Base-by-base conservation (phyloP, 2,329 filamentous ascomycete genomes). In the Fusarium caatingaense region DNA sequence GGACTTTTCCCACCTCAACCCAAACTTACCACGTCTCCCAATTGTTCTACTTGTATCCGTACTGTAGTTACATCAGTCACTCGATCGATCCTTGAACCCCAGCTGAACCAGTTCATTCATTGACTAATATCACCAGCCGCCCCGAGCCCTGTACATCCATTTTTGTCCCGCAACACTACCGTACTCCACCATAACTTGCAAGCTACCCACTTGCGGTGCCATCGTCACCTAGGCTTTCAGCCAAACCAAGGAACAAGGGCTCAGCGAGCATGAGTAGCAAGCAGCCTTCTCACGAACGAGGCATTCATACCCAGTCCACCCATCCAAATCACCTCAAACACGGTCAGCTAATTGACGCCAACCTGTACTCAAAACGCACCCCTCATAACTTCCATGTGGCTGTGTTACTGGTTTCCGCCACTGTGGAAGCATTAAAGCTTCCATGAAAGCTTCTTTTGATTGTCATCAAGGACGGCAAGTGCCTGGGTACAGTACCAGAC, bases 401-500 rank as follows among this genome's bases (percentile, higher is more conserved):
- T 48, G 41, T 27, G 57, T 41, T 57, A n/a, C 45, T 58, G 32
- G 20, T 40, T 37, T 56, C 47, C 48, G 54, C 54, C 59, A 62
- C 50, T 50, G 25, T 41, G 20, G 42, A 42, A 64, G 56, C 56
- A 62, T 13, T 51, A 34, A 51, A 27, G 23, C 56, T 56, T 61
- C 54, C 58, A 45, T 48, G 50, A 53, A 74, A 74, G 50, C 63
- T 72, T 59, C 50, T 40, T 51, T n/a, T 20, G 21, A 18, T 47
- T 18, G 8, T 41, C 13, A 18, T 45, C 12, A 20, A 30, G 45
- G 12, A 54, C 30, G 16, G 46, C 28, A 41, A 41, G 20, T 51
- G 13, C 23, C 49, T 42, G 34, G 23, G 49, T 28, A 51, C 23
- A 20, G 49, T 51, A 41, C 40, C 37, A 30, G 57, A 37, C 45